These are phyloP conservation scores for Penicillium sp. DNA, from an alignment of 2,329 filamentous ascomycete species.

Conservation along the genomic window DNA sequence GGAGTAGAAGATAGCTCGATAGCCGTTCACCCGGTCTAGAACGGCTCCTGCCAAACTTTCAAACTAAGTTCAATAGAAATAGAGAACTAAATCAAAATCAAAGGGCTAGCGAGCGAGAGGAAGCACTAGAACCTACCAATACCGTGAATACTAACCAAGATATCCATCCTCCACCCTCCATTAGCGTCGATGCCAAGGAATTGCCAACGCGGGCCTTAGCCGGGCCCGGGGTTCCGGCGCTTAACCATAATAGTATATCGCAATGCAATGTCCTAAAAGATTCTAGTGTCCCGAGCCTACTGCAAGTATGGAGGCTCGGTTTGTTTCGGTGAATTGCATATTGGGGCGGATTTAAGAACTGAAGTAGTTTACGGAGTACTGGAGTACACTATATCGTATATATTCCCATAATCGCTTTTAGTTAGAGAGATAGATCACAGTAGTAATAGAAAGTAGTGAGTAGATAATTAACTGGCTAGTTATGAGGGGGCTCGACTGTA, in stretches of 20 bases:
- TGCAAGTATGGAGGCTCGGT: neutral
- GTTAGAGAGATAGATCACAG: neutral
- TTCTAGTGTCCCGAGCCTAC: neutral
- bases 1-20: too few species aligned
- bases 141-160: too few species aligned
- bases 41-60: too few species aligned
- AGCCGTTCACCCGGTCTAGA: too few species aligned
- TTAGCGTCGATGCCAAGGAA: neutral
- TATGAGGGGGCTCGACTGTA: neutral
- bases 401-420: neutral
- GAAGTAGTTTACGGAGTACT: neutral
- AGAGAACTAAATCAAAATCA: too few species aligned
- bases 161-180: neutral
- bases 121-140: neutral
- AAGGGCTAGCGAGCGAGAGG: neutral
- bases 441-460: neutral
- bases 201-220: neutral
- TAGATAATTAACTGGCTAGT: neutral
- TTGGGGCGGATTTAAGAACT: neutral
- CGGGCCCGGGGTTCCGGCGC: neutral
- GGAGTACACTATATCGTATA: neutral
- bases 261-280: neutral
- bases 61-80: too few species aligned
- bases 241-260: neutral
- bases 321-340: neutral